phyloP scores from a whole-genome alignment of 1,139 yeast species.

The Fermentozyma sake region DNA sequence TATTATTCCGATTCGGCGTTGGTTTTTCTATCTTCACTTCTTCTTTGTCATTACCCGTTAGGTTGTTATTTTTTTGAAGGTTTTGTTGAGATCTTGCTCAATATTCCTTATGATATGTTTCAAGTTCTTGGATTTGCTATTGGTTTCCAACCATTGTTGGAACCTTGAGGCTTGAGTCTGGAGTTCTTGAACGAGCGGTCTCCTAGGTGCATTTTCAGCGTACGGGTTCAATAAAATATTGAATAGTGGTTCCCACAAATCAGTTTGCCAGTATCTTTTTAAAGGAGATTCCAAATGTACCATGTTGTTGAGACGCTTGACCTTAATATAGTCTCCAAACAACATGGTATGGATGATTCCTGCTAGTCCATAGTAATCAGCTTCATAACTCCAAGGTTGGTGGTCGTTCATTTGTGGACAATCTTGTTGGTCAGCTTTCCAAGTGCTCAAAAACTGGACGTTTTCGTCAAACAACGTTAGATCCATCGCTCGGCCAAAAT shows the following conservation, averaged over 20 bases:
- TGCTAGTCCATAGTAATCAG: slow-evolving; percentile 85
- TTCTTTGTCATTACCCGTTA: too few relatives aligned
- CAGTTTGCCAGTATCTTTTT: slow-evolving; percentile 76
- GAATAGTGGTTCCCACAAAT: slow-evolving; percentile 69
- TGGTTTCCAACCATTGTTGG: slow-evolving; percentile 40
- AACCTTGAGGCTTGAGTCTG: slow-evolving; percentile 32
- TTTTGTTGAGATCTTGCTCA: slow-evolving; percentile 18
- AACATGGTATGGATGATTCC: slow-evolving; percentile 68
- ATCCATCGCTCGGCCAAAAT: slow-evolving; percentile 83
- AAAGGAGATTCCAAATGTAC: slow-evolving; percentile 41
- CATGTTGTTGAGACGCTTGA: slow-evolving; percentile 21
- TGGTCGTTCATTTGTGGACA: slow-evolving; percentile 68
- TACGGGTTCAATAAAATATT: slow-evolving; percentile 61
- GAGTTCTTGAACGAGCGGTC: slow-evolving; percentile 42
- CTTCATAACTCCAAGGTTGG: slow-evolving; percentile 72
- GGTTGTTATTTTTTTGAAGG: slow-evolving; percentile 9
- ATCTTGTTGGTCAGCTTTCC: slow-evolving; percentile 69
- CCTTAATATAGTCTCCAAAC: slow-evolving; percentile 60
- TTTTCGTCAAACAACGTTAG: slow-evolving; percentile 46
- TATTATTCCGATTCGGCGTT: too few relatives aligned
- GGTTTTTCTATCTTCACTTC: slow-evolving; percentile 1
- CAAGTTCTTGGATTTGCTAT: slow-evolving; percentile 15
- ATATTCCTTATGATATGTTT: slow-evolving; percentile 15
- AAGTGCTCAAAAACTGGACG: slow-evolving; percentile 54
- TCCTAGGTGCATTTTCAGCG: slow-evolving; percentile 10